These are phyloP conservation scores for Hypoxylon rickii DNA, from an alignment of 495 filamentous ascomycete species.

Conservation along the genomic window DNA sequence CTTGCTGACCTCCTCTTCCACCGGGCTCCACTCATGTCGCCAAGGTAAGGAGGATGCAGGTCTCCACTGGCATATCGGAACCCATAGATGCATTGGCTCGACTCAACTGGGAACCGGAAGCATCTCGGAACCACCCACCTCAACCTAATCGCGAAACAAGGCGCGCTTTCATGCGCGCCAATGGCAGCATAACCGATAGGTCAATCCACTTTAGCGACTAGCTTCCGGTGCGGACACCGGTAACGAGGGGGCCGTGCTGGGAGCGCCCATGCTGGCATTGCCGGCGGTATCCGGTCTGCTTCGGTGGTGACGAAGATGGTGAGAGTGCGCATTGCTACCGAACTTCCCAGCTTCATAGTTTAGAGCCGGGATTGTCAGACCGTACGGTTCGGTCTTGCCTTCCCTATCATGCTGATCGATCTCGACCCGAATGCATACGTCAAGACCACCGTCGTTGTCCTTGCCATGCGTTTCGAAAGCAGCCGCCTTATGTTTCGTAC, in stretches of 20 bases:
- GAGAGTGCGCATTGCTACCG: slow-evolving; percentile 29
- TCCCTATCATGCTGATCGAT: slow-evolving; percentile 66
- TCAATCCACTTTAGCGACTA: slow-evolving; percentile 12
- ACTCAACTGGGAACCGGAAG: not conserved
- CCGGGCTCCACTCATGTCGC: not conserved
- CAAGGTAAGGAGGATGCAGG: not conserved
- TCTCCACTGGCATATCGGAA: not conserved
- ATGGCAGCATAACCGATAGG: not conserved
- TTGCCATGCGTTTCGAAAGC: slow-evolving; percentile 55
- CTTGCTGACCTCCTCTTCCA: not conserved
- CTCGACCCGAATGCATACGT: slow-evolving; percentile 72
- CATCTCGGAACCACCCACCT: not conserved
- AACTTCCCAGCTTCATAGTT: slow-evolving; percentile 43
- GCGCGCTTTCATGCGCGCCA: not conserved
- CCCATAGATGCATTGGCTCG: not conserved
- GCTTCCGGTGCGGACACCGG: slow-evolving; percentile 32
- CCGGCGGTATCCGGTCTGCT: slow-evolving; percentile 35
- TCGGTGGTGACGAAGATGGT: slow-evolving; percentile 33
- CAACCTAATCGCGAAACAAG: not conserved
- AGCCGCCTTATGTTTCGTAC: slow-evolving; percentile 67
- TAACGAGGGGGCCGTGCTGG: slow-evolving; percentile 29
- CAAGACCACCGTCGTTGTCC: slow-evolving; percentile 63
- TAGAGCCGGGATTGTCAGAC: slow-evolving; percentile 61
- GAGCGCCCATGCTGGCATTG: slow-evolving; percentile 21
- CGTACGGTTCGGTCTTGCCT: slow-evolving; percentile 69